Evolutionary conservation across 345 rosid species (phyloP), one percentile per base, ranked within the genome.

Genomic region (Arabis hirsuta): DNA sequence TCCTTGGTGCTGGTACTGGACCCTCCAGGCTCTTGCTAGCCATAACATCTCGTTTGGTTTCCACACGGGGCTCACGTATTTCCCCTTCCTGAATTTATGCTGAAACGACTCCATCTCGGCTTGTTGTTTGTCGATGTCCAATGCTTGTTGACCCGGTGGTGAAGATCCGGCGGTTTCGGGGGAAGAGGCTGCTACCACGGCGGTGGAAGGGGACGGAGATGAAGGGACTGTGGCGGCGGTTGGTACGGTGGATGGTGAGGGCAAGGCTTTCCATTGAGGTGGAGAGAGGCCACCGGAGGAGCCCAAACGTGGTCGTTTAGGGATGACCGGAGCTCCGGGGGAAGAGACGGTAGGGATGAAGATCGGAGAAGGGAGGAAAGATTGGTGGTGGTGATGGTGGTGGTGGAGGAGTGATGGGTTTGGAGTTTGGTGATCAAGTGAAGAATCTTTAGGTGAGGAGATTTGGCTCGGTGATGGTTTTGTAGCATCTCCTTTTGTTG

Each of bases 1-100:
- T 44, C 48, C 69, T 44, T 76, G 79, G 19, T 29, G 50, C 27
- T 88, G 96, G 75, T 95, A 95, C 50, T 91, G 99, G 44, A 76
- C 27, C 71, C 92, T 86, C 99, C 99, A 91, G 32, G 94, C 99
- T 83, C 91, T 84, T 41, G 99, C 99, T 59, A 90, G 59, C 96
- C 96, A 95, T 46, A 95, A 69, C 99, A 95, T 95, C 78, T 95
- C 99, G 79, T 88, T 82, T 44, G 99, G 99, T 78, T 91, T 95
- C 99, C 99, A 95, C 61, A 95, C 96, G 13, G 99, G 98, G 77
- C 99, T 95, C 32, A 95, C 98, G 68, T 87, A 95, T 57, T 95
- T 95, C 7, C 99, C 97, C 73, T 95, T 95, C 31, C 99, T 78
- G 34, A 84, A 83, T 71, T 95, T 97, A 60, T 80, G 85, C 11